phyloP scores from a whole-genome alignment of 2,329 filamentous ascomycete species.

The Berkeleyomyces rouxiae region DNA sequence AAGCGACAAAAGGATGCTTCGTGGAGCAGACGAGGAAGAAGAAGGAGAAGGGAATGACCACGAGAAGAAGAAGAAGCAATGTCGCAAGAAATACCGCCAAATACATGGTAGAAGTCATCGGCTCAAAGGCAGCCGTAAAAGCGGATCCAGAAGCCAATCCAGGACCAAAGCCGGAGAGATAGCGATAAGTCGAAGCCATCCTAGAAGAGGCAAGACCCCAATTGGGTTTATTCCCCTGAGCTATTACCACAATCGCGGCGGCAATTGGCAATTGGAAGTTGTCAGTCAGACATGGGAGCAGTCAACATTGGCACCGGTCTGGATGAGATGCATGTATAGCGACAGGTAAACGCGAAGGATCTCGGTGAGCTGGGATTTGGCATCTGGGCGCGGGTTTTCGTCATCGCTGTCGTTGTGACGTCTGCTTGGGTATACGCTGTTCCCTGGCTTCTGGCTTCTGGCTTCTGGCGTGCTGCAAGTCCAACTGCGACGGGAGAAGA shows the following conservation, averaged over 20 bases:
- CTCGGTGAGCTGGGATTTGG: too few species aligned
- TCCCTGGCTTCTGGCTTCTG: too few species aligned
- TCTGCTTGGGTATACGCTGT: too few species aligned
- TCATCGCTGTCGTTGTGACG: too few species aligned
- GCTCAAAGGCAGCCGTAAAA: neutral
- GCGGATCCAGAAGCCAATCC: neutral
- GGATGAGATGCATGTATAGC: too few species aligned
- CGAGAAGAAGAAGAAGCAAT: neutral
- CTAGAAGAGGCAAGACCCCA: slow-evolving; percentile 1
- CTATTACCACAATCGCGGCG: slow-evolving; percentile 1
- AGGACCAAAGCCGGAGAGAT: slow-evolving; percentile 1
- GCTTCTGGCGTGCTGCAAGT: too few species aligned
- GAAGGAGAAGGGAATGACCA: neutral
- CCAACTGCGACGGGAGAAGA: too few species aligned
- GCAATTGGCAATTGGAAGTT: neutral
- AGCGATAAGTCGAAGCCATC: slow-evolving; percentile 2
- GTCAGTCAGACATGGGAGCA: neutral
- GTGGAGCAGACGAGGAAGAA: neutral
- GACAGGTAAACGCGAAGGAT: too few species aligned
- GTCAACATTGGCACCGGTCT: too few species aligned
- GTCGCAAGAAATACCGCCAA: neutral
- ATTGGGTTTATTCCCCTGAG: neutral
- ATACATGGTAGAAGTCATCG: neutral
- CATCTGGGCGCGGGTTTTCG: too few species aligned
- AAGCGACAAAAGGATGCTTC: neutral